These are phyloP conservation scores for Lithocarpus polystachyus DNA, from an alignment of 306 rosid species.

Conservation along the genomic window DNA sequence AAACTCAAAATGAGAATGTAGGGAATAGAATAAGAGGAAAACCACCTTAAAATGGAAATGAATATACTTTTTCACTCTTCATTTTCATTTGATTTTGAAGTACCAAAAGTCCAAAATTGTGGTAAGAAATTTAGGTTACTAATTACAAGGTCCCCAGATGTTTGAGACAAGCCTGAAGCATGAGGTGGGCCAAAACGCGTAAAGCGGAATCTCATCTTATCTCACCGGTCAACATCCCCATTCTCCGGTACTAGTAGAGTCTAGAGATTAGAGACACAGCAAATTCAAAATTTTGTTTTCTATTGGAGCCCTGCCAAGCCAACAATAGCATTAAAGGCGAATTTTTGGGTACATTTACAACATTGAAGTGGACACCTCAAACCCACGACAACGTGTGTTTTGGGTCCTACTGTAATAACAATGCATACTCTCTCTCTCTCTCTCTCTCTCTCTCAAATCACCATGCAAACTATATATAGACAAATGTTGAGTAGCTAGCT, in stretches of 20 bases:
- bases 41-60: no score
- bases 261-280: background rate
- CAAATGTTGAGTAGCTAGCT: background rate
- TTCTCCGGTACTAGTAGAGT: background rate
- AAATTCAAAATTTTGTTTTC: constrained; percentile 31
- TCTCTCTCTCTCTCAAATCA: constrained; percentile 6
- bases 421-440: no score
- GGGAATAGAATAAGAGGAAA: background rate
- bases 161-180: constrained; percentile 19
- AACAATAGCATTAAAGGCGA: background rate
- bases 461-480: background rate
- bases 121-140: background rate
- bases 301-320: background rate
- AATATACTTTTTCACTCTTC: no score
- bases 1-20: background rate
- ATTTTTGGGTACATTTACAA: background rate
- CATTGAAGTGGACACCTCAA: background rate
- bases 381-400: background rate
- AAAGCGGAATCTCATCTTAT: constrained; percentile 20
- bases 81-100: background rate
- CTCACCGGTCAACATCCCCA: constrained; percentile 30
- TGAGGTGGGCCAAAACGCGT: constrained; percentile 6
- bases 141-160: constrained; percentile 1
- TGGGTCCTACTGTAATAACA: background rate
- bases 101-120: no score